Percentiles rank a stretch among this genome's conserved stretches.
Evolutionary conservation across 352 stramenopile genomes (phyloP).

Genomic region (Phytophthora idaei): DNA sequence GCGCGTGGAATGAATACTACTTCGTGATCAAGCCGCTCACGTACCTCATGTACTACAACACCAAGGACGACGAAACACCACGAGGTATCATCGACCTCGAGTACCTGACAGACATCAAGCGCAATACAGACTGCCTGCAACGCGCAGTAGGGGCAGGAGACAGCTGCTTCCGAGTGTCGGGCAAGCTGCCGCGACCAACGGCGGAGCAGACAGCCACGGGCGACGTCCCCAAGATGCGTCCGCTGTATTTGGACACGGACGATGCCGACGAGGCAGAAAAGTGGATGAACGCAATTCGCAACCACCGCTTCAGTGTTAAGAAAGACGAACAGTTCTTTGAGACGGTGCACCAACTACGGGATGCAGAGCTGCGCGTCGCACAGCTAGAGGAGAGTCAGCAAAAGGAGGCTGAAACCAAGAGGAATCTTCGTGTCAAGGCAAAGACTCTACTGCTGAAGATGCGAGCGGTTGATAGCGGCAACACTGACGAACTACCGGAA

Average conservation of each 20-base stretch:
- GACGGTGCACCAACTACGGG: slow-evolving; percentile 42
- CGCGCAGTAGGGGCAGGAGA: slow-evolving; percentile 65
- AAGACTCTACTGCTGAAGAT: slow-evolving; percentile 45
- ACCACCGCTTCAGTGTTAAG: slow-evolving; percentile 69
- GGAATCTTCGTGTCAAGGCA: slow-evolving; percentile 28
- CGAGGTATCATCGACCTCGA: slow-evolving; percentile 82
- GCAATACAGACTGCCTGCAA: slow-evolving; percentile 78
- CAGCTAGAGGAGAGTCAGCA: slow-evolving; percentile 40
- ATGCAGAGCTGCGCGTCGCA: slow-evolving; percentile 39
- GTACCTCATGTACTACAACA: slow-evolving; percentile 88
- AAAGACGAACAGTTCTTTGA: slow-evolving; percentile 48
- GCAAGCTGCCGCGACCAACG: slow-evolving; percentile 51
- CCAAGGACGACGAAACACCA: slow-evolving; percentile 60
- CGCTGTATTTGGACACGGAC: slow-evolving; percentile 73
- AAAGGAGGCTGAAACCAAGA: slow-evolving; percentile 29
- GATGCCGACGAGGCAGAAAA: slow-evolving; percentile 47
- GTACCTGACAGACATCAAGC: slow-evolving; percentile 77
- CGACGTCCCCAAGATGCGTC: slow-evolving; percentile 58
- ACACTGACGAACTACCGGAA: slow-evolving; percentile 27
- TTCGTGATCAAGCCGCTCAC: slow-evolving; percentile 79
- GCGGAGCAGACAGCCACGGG: slow-evolving; percentile 42
- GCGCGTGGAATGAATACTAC: slow-evolving; percentile 81
- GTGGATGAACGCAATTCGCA: slow-evolving; percentile 77
- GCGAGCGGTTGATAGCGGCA: slow-evolving; percentile 37
- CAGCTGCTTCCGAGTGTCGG: slow-evolving; percentile 75